Evolutionary conservation across 208 protist species (phyloP).

Genomic region (Trypanosoma mega): DNA sequence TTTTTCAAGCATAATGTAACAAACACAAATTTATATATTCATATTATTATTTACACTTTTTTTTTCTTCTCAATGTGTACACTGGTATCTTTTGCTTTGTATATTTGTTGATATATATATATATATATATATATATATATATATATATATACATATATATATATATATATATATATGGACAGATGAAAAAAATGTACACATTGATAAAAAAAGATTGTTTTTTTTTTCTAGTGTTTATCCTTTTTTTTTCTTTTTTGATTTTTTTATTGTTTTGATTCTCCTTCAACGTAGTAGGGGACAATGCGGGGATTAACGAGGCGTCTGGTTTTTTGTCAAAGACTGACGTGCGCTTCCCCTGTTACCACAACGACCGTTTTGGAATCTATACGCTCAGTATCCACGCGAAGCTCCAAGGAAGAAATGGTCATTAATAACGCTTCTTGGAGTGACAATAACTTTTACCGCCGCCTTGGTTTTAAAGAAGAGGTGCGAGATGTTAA

Average conservation of each 20-base stretch:
- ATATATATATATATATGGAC: neutral
- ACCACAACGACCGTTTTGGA: neutral
- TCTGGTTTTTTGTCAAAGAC: neutral
- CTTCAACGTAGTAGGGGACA: neutral
- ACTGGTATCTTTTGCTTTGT: neutral
- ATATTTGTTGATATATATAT: too few species aligned
- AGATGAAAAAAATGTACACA: neutral
- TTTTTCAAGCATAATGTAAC: too few species aligned
- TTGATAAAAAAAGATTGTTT: too few species aligned
- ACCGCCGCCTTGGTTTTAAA: conserved; percentile 67
- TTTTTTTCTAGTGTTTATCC: neutral
- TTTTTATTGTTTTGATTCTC: neutral
- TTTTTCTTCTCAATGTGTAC: too few species aligned
- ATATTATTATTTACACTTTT: neutral
- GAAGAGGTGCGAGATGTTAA: conserved; percentile 30
- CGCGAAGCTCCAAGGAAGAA: conserved; percentile 15
- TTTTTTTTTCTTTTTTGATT: neutral
- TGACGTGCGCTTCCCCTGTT: neutral
- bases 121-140: too few species aligned
- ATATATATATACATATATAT: too few species aligned
- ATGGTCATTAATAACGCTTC: conserved; percentile 36
- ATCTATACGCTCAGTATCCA: neutral
- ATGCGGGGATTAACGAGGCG: conserved; percentile 6
- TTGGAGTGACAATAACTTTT: conserved; percentile 42
- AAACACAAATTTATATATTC: too few species aligned